Base-by-base conservation (phyloP, 2,329 filamentous ascomycete species). In the Corynespora cassiicola region DNA sequence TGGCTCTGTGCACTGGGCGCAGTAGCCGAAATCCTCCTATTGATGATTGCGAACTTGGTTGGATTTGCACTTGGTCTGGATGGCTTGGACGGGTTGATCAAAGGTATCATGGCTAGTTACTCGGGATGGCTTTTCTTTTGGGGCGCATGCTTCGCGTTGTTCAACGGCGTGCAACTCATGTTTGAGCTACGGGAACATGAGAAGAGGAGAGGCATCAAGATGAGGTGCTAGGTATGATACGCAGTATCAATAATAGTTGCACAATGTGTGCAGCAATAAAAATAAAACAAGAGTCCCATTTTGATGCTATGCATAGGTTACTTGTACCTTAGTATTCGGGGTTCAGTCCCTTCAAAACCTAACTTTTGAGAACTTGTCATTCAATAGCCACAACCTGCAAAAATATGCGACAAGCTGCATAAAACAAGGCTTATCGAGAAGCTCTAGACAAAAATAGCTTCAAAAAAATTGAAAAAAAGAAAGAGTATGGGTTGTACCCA, bases 21-120 rank as follows among this genome's bases (percentile, higher is more conserved):
- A 0, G 88, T 96, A 3, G 81, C 72, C 1, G 96, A 96, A 56
- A 79, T 95, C 16, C 71, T 97, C 31, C 90, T 96, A 86, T 94
- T 99, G 87, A 96, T 97, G 80, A 79, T 81, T 28, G 94, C 92
- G 11, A 99, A 99, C 63, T 73, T 99, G 12, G 90, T 99, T 8
- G 94, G 94, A 0, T 99, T 97, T 69, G 94, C 92, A 0, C 79
- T 99, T 9, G 95, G 95, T 0, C 52, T 96, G 32, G 94, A 99
- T 61, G 94, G 95, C 0, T 56, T 97, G 61, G 81, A 87, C 66
- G 87, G 80, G 19, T 82, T 97, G 32, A 65, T 95, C 7, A 75
- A 77, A 41, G 85, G 87, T 1, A 90, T 97, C 41, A 74, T 95
- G 35, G 81, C 81, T 12, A 87, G 87, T 41, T 88, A 83, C 74